Evolutionary conservation across 768 basidiomycete genomes (phyloP).

Genomic region (Termitomyces sp.): DNA sequence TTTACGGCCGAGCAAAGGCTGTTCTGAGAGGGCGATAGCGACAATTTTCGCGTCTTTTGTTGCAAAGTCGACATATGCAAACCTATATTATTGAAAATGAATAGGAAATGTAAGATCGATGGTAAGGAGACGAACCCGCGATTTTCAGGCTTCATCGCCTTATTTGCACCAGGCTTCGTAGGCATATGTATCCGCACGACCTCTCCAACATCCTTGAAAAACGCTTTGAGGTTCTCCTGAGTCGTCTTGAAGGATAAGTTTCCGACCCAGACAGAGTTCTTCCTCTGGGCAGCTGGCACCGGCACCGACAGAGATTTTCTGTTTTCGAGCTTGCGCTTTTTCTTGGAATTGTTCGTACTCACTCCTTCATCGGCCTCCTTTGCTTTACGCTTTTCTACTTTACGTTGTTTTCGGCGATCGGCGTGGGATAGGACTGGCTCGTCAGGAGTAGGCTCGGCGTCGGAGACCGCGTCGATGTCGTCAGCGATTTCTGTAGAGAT

Average conservation of each 20-base stretch:
- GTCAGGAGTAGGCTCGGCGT: slow-evolving; percentile 19
- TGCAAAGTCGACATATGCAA: slow-evolving; percentile 94
- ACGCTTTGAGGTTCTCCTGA: slow-evolving; percentile 57
- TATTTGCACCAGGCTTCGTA: slow-evolving; percentile 48
- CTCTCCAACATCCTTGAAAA: slow-evolving; percentile 69
- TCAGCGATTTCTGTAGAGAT: slow-evolving; percentile 13
- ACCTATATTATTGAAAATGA: slow-evolving; percentile 40
- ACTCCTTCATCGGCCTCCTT: slow-evolving; percentile 14
- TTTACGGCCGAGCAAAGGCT: slow-evolving; percentile 75
- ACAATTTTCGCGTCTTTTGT: slow-evolving; percentile 65
- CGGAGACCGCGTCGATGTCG: slow-evolving; percentile 19
- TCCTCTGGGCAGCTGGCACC: slow-evolving; percentile 41
- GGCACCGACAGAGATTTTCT: slow-evolving; percentile 25
- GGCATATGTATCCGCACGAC: slow-evolving; percentile 87
- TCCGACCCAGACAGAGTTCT: slow-evolving; percentile 94
- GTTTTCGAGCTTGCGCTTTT: slow-evolving; percentile 44
- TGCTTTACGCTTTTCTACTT: slow-evolving; percentile 24
- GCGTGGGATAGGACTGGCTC: slow-evolving; percentile 68
- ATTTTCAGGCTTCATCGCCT: slow-evolving; percentile 58
- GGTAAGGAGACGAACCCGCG: slow-evolving; percentile 48
- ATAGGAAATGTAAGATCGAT: not conserved
- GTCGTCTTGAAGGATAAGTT: slow-evolving; percentile 92
- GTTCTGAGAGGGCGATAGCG: slow-evolving; percentile 81
- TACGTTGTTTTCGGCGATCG: slow-evolving; percentile 62
- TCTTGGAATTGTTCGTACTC: slow-evolving; percentile 22